Evolutionary conservation across 768 basidiomycete species (phyloP).

Genomic region (Russula dissimulans): DNA sequence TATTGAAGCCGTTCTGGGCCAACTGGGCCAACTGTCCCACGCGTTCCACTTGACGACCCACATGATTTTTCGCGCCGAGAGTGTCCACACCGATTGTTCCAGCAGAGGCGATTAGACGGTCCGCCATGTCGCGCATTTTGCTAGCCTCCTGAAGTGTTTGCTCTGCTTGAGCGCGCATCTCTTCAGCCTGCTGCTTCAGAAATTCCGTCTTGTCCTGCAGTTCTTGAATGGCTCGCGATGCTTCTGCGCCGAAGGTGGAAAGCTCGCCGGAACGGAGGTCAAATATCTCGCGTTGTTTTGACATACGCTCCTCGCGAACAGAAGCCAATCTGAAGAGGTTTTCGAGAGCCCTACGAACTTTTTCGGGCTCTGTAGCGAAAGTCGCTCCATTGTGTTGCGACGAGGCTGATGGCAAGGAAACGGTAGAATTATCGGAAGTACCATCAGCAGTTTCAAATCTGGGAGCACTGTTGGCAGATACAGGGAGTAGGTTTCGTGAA

Average conservation of each 20-base stretch:
- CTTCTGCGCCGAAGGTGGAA: neutral
- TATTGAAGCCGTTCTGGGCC: neutral
- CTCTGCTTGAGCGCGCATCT: slow-evolving; percentile 5
- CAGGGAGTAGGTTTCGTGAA: neutral
- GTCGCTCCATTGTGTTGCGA: neutral
- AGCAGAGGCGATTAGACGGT: slow-evolving; percentile 1
- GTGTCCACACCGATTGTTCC: neutral
- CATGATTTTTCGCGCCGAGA: neutral
- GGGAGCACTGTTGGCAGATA: neutral
- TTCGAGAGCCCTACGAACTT: neutral
- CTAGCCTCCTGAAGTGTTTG: slow-evolving; percentile 4
- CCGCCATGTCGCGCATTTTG: slow-evolving; percentile 7
- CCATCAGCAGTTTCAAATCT: neutral
- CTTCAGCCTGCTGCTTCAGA: slow-evolving; percentile 1
- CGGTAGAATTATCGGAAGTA: neutral
- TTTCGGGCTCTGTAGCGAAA: neutral
- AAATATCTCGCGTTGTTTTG: neutral
- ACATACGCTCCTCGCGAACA: slow-evolving; percentile 1
- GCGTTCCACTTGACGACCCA: neutral
- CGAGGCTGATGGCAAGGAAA: neutral
- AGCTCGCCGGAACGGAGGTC: slow-evolving; percentile 9
- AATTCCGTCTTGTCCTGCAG: neutral
- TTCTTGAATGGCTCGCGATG: neutral
- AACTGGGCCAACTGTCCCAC: slow-evolving; percentile 6
- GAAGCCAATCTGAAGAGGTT: slow-evolving; percentile 3